These are phyloP conservation scores for Fusarium transvaalense DNA, from an alignment of 2,329 filamentous ascomycete genomes.

Conservation along the genomic window DNA sequence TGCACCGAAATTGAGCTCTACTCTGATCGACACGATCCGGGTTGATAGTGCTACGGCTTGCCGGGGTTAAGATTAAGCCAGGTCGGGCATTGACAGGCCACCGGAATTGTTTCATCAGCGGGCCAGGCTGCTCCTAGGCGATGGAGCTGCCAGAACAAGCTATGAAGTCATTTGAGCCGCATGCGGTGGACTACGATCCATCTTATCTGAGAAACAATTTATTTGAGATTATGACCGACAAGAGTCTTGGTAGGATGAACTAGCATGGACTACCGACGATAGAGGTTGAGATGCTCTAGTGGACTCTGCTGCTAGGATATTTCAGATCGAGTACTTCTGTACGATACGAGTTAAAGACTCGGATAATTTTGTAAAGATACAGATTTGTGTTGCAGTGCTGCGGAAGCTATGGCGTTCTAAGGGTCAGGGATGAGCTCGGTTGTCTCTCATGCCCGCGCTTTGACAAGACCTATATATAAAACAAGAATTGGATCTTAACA, in stretches of 20 bases:
- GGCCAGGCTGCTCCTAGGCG: conserved; percentile 3
- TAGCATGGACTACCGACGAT: neutral
- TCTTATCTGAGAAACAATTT: conserved; percentile 6
- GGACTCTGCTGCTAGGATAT: neutral
- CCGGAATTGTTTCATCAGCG: conserved; percentile 25
- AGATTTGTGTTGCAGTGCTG: neutral
- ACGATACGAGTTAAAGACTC: neutral
- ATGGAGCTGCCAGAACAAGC: conserved; percentile 5
- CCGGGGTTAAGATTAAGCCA: conserved; percentile 22
- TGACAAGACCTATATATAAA: conserved; percentile 8
- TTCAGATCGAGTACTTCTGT: neutral
- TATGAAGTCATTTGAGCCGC: conserved; percentile 29
- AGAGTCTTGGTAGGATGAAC: neutral
- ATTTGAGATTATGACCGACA: conserved; percentile 10
- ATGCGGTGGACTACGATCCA: neutral
- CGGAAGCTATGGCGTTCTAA: conserved; percentile 7
- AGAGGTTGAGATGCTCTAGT: neutral
- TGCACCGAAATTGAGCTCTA: conserved; percentile 31
- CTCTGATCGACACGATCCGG: conserved; percentile 31
- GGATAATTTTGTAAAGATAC: neutral
- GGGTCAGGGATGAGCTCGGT: conserved; percentile 2
- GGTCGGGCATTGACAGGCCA: conserved; percentile 15
- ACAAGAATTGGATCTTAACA: neutral
- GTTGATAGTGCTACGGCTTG: conserved; percentile 19
- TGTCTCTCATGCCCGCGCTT: neutral